Base-by-base conservation (phyloP, 2,329 filamentous ascomycete genomes). In the Aureobasidium mangrovei region DNA sequence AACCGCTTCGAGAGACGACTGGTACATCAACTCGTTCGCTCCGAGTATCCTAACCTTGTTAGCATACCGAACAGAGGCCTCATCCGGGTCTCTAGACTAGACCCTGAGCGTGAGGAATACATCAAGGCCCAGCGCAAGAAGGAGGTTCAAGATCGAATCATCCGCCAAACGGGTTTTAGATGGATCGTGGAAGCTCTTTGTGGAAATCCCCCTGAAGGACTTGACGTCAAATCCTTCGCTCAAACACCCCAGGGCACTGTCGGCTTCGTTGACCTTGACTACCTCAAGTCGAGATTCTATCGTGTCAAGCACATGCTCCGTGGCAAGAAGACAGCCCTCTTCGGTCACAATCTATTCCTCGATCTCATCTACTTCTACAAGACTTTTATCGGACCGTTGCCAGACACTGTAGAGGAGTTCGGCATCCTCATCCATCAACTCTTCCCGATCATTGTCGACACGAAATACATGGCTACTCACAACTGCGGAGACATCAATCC, bases 291-390 rank as follows among this genome's bases (percentile, higher is more conserved):
- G 33, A 66, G 69, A 32, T 72, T 73, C 45, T 60, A 69, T 33
- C 67, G 69, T 18, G 70, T 70, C 0, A 68, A 73, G 51, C 60
- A 65, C 4, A 64, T 69, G 4, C 62, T 84, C 9, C 71, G 70
- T 41, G 63, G 67, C 24, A 74, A 71, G 24, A 71, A 74, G 10
- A 73, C 75, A 2, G 70, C 81, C 0, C 61, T 86, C 0, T 73
- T 86, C 3, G 82, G 82, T 0, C 82, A 86, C 67, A 86, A 86
- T 60, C 72, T 81, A 56, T 80, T 86, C 58, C 76, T 77, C 1
- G 82, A 86, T 60, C 70, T 86, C 3, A 75, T 80, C 35, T 85
- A 85, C 61, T 67, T 86, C 35, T 82, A 84, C 64, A 67, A 72
- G n/a, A 77, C 75, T 1, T 86, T 86, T 64, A 71, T 85, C 47